phyloP scores from a whole-genome alignment of 441 rosid genomes.

The Manihot esculenta region DNA sequence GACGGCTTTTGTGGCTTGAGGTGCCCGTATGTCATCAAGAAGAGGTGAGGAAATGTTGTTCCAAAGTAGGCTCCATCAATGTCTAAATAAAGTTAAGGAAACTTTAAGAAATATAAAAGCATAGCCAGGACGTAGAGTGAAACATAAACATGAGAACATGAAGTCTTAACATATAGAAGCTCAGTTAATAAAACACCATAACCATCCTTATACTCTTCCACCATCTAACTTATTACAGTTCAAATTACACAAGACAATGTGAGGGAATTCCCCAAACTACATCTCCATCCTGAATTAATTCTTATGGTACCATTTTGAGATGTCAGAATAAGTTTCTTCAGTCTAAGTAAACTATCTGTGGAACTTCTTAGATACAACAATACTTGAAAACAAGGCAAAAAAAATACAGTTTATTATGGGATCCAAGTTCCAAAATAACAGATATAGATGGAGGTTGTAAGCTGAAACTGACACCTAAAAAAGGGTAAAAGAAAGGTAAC shows the following conservation, averaged over 20 bases:
- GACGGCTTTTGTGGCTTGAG: conserved; percentile 77
- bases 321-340: neutral
- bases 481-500: neutral
- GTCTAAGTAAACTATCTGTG: neutral
- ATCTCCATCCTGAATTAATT: too few species aligned
- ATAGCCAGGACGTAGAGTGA: conserved; percentile 6
- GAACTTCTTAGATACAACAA: neutral
- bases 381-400: neutral
- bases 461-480: too few species aligned
- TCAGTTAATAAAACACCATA: neutral
- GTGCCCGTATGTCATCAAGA: conserved; percentile 83
- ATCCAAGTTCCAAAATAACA: neutral
- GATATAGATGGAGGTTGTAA: too few species aligned
- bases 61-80: conserved; percentile 96
- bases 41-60: conserved; percentile 86
- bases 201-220: neutral
- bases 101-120: conserved; percentile 22
- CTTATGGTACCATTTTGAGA: neutral
- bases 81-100: conserved; percentile 63
- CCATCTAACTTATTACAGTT: neutral
- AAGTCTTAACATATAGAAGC: neutral
- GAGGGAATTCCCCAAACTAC: neutral
- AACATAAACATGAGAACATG: neutral
- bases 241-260: too few species aligned
- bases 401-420: neutral